These are phyloP conservation scores for Cryphonectria parasitica DNA, from an alignment of 2,329 filamentous ascomycete species.

Conservation along the genomic window DNA sequence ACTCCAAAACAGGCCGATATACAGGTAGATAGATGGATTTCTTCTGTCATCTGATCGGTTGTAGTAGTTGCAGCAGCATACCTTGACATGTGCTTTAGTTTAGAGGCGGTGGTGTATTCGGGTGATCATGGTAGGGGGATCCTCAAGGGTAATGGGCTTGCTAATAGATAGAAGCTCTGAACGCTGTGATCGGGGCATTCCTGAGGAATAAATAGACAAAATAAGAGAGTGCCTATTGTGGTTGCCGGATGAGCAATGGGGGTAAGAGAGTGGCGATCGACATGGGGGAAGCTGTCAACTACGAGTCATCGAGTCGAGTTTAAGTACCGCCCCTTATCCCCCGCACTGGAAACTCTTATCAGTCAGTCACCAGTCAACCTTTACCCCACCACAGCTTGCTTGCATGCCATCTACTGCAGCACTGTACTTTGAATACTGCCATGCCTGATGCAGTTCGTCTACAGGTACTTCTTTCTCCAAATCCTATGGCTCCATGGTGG, in stretches of 20 bases:
- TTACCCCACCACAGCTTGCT: neutral
- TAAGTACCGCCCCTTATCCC: neutral
- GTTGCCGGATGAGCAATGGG: conserved; percentile 16
- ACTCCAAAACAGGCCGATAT: neutral
- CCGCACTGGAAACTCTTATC: conserved; percentile 3
- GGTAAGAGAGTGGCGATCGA: conserved; percentile 7
- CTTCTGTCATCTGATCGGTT: neutral
- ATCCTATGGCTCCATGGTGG: neutral
- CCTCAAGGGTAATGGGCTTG: neutral
- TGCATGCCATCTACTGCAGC: neutral
- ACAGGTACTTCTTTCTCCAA: neutral
- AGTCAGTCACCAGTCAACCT: neutral
- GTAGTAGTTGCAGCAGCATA: neutral
- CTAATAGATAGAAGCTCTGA: neutral
- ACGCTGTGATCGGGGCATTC: neutral
- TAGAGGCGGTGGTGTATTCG: conserved; percentile 1
- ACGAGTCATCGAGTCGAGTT: conserved; percentile 7
- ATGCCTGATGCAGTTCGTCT: neutral
- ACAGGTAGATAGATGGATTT: neutral
- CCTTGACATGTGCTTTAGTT: conserved; percentile 2
- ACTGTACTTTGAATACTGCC: neutral
- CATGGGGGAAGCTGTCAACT: conserved; percentile 8
- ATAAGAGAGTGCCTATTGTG: neutral
- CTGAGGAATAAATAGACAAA: neutral
- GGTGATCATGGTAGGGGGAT: conserved; percentile 4